phyloP scores from a whole-genome alignment of 768 basidiomycete genomes.

The Omphalotus guepiniiformis region DNA sequence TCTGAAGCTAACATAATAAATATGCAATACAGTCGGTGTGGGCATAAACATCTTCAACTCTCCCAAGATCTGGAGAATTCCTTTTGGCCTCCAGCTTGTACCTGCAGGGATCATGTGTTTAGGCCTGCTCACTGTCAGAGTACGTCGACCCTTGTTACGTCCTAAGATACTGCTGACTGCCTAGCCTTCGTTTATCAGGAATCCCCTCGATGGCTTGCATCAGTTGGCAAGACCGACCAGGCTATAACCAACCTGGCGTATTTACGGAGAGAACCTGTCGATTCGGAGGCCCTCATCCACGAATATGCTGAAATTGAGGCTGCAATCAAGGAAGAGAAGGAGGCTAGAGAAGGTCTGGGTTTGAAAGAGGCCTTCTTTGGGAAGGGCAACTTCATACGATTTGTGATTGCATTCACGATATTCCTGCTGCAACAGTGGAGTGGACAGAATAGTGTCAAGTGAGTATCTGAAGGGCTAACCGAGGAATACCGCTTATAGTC shows the following conservation, averaged over 20 bases:
- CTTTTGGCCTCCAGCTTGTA: constrained; percentile 53
- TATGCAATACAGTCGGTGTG: constrained; percentile 61
- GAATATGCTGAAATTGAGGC: constrained; percentile 83
- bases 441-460: constrained; percentile 78
- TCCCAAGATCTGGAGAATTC: constrained; percentile 44
- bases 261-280: constrained; percentile 42
- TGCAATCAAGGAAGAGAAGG: constrained; percentile 69
- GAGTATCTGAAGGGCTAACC: constrained; percentile 11
- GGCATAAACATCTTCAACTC: constrained; percentile 36
- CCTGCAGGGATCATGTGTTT: constrained; percentile 49
- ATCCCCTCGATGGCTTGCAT: constrained; percentile 75
- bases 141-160: constrained; percentile 37
- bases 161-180: neutral
- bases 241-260: constrained; percentile 61
- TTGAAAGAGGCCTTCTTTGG: constrained; percentile 70
- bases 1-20: constrained; percentile 55
- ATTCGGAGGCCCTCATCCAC: constrained; percentile 42
- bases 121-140: constrained; percentile 42
- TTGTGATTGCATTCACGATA: constrained; percentile 79
- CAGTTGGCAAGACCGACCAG: constrained; percentile 49
- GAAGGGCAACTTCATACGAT: constrained; percentile 78
- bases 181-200: constrained; percentile 37
- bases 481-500: neutral
- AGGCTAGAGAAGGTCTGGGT: constrained; percentile 60
- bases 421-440: constrained; percentile 82